Evolutionary conservation across 2,329 filamentous ascomycete species (phyloP), one percentile per base, ranked within the genome.

Genomic region (Salinomyces thailandicus): DNA sequence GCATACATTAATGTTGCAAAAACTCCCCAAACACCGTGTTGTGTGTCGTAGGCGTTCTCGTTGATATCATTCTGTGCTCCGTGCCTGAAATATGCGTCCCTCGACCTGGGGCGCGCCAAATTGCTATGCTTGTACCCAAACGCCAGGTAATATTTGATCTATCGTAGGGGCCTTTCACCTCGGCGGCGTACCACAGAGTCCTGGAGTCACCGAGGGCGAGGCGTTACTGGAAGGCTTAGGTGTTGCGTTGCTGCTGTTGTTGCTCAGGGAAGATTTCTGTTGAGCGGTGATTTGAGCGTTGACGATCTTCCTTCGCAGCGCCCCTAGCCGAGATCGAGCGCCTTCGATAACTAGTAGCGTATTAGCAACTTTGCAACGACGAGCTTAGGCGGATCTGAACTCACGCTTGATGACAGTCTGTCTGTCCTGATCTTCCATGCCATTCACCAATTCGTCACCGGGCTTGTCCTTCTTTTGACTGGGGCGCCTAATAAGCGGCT

Each of bases 361-460:
- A 47, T 62, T 45, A 60, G 53, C 35, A 13, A 32, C 33, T 34
- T 5, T 17, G n/a, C n/a, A n/a, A 29, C 20, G 16, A 9, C 15
- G 9, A 22, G 17, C 15, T 11, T 31, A 5, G 11, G 18, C 27
- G 32, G 17, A n/a, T n/a, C n/a, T 12, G 43, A n/a, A 65, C 75
- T 66, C 68, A 86, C 82, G 75, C 59, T 79, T 84, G 49, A 79
- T 67, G 36, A 87, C 77, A 36, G 78, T 74, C 51, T 80, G 73
- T 52, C 82, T 74, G 58, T 87, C 82, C 46, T 85, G 81, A 39
- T 67, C 66, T 58, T 83, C 78, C 47, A 73, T 61, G 7, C 70
- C 70, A 47, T 69, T 67, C 37, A 72, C 63, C 16, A 52, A 35
- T 19, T 66, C 64, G 14, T 67, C 67, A 62, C 71, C 62, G 8